Base-by-base conservation (phyloP, 75 land plant genomes). In the Pinus taeda region DNA sequence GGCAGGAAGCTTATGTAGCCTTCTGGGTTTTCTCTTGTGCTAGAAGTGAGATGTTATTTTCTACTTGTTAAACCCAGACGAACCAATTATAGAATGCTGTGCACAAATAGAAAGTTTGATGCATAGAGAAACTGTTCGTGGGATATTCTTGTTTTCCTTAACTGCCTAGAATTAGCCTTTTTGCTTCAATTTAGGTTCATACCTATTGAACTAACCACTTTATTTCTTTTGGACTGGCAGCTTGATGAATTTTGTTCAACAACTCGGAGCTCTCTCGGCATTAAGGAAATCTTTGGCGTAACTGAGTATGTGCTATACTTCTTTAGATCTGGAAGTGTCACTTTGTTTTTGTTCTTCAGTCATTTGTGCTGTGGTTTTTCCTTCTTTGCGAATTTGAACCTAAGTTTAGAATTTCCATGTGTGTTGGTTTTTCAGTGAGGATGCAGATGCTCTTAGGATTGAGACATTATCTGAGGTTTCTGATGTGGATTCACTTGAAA, bases 241-340 rank as follows among this genome's bases (percentile, higher is more conserved):
- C 82, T 97, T 39, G 93, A 94, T 13, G 98, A 94, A 73, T 97
- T 97, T 76, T 95, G 93, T 81, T 89, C 93, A 74, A 89, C 78
- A 77, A 86, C 86, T 72, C 59, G 76, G 74, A 87, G 88, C 80
- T 86, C 90, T 4, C 81, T 97, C 73, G 80, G 75, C 21, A 73
- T 96, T 75, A 97, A 97, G 77, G 95, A 91, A 82, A 89, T 93
- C 37, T 97, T 94, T 81, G 99, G 99, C 30, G 95, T 97, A 37
- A 89, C 99, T 53, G 99, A 97, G 99, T 96, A 89, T 45, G 93
- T 30, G 53, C 65, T 20, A 42, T 75, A 62, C 70, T 18, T 6
- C 1, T 66, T 57, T 20, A 17, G 57, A 21, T 13, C n/a, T 71
- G 18, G 76, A 57, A 60, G 45, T 36, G 3, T 66, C 26, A 14